Evolutionary conservation across 1,284 basidiomycete genomes (phyloP), one percentile per base, ranked within the genome.

Genomic region (Trichosporon sp.): DNA sequence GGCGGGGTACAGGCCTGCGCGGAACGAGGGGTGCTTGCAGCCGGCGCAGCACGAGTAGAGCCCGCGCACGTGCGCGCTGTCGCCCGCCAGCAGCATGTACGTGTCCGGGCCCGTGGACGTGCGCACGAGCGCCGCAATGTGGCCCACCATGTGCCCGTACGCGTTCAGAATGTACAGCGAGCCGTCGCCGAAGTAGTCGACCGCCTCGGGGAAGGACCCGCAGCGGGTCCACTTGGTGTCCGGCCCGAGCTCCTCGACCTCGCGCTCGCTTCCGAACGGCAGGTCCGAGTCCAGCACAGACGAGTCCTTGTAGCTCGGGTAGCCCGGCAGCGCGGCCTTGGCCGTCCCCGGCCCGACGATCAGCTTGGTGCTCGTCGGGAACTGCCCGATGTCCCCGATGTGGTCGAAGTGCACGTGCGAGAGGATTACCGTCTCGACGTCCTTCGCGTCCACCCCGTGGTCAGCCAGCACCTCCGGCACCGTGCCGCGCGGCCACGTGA

Each of bases 181-280:
- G 18, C 72, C 72, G 53, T 73, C 72, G 34, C 72, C 72, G 31
- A 71, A 73, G 64, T 71, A 73, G 64, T 73, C 72, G 27, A 73
- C 63, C 18, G 47, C 72, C 23, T 56, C 25, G 47, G 47, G 47
- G 65, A 63, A 71, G 1, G 64, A 56, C 6, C 70, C 72, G 42
- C 67, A 44, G n/a, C 63, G 32, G 29, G 63, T 53, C 69, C 70
- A 71, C 23, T 62, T 42, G 18, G 34, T 47, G 44, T 70, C 56
- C 44, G 65, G 58, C 27, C 27, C 27, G 44, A 70, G 69, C 63
- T 70, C 69, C 18, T 47, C 56, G 29, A 70, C 69, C 47, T 67
- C 69, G 25, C 69, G 69, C 34, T 70, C 69, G 12, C 18, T 13
- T 25, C 63, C 65, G 64, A 71, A 47, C 6, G 72, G 69, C 18